Base-by-base conservation (phyloP, 495 filamentous ascomycete genomes). In the Neurospora discreta region DNA sequence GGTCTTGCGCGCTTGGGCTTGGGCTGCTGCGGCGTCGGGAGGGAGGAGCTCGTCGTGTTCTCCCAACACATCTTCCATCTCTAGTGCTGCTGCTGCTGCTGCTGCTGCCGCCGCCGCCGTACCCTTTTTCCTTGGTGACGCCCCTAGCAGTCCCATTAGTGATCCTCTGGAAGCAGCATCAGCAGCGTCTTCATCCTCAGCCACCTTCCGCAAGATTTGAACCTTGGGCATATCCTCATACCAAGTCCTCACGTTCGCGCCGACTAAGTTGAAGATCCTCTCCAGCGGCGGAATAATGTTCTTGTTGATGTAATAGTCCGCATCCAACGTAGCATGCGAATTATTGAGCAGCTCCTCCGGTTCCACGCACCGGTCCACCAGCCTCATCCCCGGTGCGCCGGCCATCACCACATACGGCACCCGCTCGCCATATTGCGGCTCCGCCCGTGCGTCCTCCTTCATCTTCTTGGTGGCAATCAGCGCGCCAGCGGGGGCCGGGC, bases 181-280 rank as follows among this genome's bases (percentile, higher is more conserved):
- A 20, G 20, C 46, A 67, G 71, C 44, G 36, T 73, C 43, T 44
- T 71, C 10, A 44, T 69, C 39, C 0, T 20, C 9, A 42, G 89
- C 87, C 40, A 90, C 77, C 60, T 85, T 84, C 38, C 88, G 87
- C 43, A 95, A 88, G 4, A 90, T 87, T 75, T 92, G 92, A 41
- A 92, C 85, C 79, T 96, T 97, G 30, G 95, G 95, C 93, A 97
- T 97, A 80, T 97, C 93, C 70, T 97, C 94, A 73, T 94, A 98
- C 95, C 95, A 99, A 71, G 88, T 85, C 18, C 92, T 85, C 15
- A 98, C 92, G 80, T 96, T 96, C 23, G 94, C 95, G 39, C 95
- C 95, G 36, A 98, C 93, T 15, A 99, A 89, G 78, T 96, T 97
- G 85, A 99, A 98, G 70, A 99, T 98, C 16, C 95, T 89, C 81